Base-by-base conservation (phyloP, 2,329 filamentous ascomycete species). In the Penicillium sp. region DNA sequence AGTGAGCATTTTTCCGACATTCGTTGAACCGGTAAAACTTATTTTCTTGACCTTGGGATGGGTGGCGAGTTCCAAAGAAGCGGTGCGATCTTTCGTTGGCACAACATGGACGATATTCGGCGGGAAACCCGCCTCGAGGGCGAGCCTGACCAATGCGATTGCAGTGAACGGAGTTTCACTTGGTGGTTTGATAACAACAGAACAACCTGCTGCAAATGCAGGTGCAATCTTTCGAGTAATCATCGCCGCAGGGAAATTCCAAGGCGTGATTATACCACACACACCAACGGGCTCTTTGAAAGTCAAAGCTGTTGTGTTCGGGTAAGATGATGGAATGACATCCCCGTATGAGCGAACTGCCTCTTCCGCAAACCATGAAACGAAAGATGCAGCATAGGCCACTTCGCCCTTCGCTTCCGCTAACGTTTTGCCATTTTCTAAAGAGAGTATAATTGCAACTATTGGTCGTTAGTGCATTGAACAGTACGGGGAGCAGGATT, bases 191-290 rank as follows among this genome's bases (percentile, higher is more conserved):
- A 70, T 59, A 1, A 77, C 69, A 2, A 70, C 66, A 0, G 72
- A 70, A 48, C 70, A 74, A 1, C 74, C 75, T 0, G 72, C 72
- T 0, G 72, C 73, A 4, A 77, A 54, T 0, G 74, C 73, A 10
- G 71, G 62, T 13, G 62, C 71, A 11, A 68, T 57, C 51, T 74
- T 74, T 1, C 70, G 57, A 3, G 70, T 67, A 62, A 90, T 86
- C 88, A 91, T 91, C 43, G 87, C 87, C 2, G 86, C 85, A 14
- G 88, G 88, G 67, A 95, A 95, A 75, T 95, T 95, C 91, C 91
- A 94, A 72, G 91, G 91, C 9, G 90, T 93, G 59, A 95, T 92
- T 49, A 94, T 76, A 2, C 88, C 91, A 67, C 87, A 90, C 8
- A 95, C 91, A 54, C 91, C 91, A 13, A 95, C 84, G 0, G 91